Conservation (phyloP, 352 stramenopile genomes). For the Pythium brachiatum region DNA sequence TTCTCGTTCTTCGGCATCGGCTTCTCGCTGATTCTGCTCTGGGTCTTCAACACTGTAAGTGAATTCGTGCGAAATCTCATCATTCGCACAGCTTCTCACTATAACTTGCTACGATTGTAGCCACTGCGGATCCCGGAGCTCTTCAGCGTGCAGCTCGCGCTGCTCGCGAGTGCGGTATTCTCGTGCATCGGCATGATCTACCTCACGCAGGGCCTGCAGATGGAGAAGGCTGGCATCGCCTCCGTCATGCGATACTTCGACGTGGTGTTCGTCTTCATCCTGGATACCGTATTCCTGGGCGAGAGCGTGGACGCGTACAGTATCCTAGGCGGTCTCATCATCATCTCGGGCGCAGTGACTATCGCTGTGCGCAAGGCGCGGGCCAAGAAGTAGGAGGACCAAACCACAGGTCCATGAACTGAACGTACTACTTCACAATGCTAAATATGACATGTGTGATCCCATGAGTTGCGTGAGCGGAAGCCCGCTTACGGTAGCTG, state of each 20-base stretch:
- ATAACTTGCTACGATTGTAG: constrained; percentile 4
- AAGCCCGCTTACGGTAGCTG: too few relatives aligned
- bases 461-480: too few relatives aligned
- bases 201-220: constrained; percentile 58
- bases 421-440: not conserved
- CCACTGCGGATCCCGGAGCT: constrained; percentile 22
- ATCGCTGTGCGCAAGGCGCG: constrained; percentile 46
- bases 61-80: not conserved
- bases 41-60: constrained; percentile 31
- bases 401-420: not conserved
- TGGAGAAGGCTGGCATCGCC: constrained; percentile 53
- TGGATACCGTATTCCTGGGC: constrained; percentile 46
- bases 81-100: not conserved
- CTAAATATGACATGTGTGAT: not conserved
- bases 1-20: constrained; percentile 40
- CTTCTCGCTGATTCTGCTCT: constrained; percentile 30
- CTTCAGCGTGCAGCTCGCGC: constrained; percentile 31
- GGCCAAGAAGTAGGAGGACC: constrained; percentile 26
- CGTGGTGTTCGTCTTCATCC: constrained; percentile 63
- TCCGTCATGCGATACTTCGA: constrained; percentile 74
- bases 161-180: constrained; percentile 44
- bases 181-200: constrained; percentile 54
- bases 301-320: constrained; percentile 58
- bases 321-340: constrained; percentile 52
- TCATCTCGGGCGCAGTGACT: constrained; percentile 43